Evolutionary conservation across 257 asterid genomes (phyloP).

Genomic region (Solanum verrucosum): DNA sequence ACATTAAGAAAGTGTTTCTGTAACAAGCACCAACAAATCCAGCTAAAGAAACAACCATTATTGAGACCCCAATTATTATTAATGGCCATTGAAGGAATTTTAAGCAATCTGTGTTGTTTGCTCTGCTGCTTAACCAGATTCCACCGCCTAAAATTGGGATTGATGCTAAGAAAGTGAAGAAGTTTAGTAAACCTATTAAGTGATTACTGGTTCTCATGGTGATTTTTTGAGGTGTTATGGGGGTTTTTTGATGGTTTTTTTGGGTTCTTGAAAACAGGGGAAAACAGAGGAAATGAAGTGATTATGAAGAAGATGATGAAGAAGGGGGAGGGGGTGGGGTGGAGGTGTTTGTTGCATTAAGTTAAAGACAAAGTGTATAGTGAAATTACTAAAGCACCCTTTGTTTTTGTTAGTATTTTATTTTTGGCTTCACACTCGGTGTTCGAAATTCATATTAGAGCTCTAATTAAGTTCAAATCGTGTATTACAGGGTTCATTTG

Average conservation of each 20-base stretch:
- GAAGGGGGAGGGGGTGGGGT: background rate
- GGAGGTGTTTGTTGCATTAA: background rate
- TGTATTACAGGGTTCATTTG: too few species aligned
- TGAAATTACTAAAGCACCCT: background rate
- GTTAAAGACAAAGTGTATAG: background rate
- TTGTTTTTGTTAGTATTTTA: background rate
- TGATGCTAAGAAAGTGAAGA: slow-evolving; percentile 60
- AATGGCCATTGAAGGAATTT: slow-evolving; percentile 88
- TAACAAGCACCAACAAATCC: slow-evolving; percentile 82
- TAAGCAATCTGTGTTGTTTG: slow-evolving; percentile 78
- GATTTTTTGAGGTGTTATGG: background rate
- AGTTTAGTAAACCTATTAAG: slow-evolving; percentile 45
- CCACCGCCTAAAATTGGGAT: slow-evolving; percentile 80
- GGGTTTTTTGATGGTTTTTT: background rate
- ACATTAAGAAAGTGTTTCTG: slow-evolving; percentile 74
- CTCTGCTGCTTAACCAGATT: slow-evolving; percentile 83
- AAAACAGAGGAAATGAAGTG: background rate
- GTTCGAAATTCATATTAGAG: background rate
- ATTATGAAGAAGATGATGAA: background rate
- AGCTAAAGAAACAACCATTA: slow-evolving; percentile 80
- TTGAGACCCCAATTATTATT: slow-evolving; percentile 52
- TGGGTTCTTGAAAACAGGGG: background rate
- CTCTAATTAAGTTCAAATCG: rapidly evolving
- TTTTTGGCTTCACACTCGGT: rapidly evolving
- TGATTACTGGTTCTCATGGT: slow-evolving; percentile 63